These are phyloP conservation scores for Fragilaria radians DNA, from an alignment of 108 stramenopile genomes.

Conservation along the genomic window DNA sequence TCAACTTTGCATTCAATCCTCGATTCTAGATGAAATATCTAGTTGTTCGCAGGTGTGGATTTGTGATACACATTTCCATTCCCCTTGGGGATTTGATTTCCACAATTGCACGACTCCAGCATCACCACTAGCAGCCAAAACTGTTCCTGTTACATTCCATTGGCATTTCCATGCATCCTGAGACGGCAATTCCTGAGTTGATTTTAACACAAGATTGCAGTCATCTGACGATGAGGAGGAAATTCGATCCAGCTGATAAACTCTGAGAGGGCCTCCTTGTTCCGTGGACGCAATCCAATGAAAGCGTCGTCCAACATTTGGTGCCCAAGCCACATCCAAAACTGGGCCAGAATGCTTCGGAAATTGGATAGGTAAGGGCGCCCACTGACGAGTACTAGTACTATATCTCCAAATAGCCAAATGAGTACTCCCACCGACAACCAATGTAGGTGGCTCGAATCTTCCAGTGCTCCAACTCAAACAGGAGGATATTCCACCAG, in stretches of 20 bases:
- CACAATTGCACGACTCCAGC: constrained; percentile 75
- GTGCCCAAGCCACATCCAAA: constrained; percentile 91
- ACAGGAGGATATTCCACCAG: constrained; percentile 44
- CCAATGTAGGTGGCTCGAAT: constrained; percentile 88
- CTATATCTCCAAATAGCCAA: constrained; percentile 59
- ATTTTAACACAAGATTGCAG: constrained; percentile 42
- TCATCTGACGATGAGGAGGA: too few species aligned
- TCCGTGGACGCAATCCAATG: constrained; percentile 80
- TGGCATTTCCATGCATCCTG: constrained; percentile 72
- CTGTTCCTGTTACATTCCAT: constrained; percentile 91
- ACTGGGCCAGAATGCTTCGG: constrained; percentile 22
- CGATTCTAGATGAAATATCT: too few species aligned
- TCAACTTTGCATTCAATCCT: too few species aligned
- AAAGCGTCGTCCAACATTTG: constrained; percentile 85
- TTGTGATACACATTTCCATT: constrained; percentile 68
- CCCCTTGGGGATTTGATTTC: constrained; percentile 63
- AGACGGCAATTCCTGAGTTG: constrained; percentile 38
- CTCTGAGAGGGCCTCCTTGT: constrained; percentile 13
- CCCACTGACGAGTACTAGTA: constrained; percentile 61
- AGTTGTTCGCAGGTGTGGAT: too few species aligned
- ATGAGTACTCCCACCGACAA: constrained; percentile 55
- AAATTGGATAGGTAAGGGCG: constrained; percentile 16
- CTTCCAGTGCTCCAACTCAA: constrained; percentile 86
- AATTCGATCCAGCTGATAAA: constrained; percentile 24
- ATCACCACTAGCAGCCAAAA: constrained; percentile 79